phyloP scores from a whole-genome alignment of 805 yeast species.

The Teunomyces stri region DNA sequence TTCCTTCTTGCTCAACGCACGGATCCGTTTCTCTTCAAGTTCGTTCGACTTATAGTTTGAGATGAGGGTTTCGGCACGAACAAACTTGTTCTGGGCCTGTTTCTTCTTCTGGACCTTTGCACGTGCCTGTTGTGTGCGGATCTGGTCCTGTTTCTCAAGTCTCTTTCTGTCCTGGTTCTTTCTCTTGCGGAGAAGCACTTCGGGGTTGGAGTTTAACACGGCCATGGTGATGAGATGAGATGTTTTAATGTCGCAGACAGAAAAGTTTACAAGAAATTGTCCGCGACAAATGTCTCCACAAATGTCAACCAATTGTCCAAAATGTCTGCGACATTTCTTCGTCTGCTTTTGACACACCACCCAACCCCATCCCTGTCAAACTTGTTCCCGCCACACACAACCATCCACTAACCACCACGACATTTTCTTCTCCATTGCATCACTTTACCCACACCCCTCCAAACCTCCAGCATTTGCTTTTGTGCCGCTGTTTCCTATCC shows the following conservation, averaged over 20 bases:
- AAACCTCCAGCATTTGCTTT: background rate
- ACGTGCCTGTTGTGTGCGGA: slow-evolving; percentile 48
- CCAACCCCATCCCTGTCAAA: background rate
- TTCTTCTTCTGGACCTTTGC: slow-evolving; percentile 41
- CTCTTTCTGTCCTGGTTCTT: slow-evolving; percentile 74
- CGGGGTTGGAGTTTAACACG: slow-evolving; percentile 67
- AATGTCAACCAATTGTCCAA: too few relatives aligned
- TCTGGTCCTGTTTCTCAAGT: slow-evolving; percentile 68
- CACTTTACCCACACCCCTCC: too few relatives aligned
- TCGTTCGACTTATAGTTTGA: slow-evolving; percentile 62
- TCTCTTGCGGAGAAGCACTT: slow-evolving; percentile 72
- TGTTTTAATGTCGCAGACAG: slow-evolving; percentile 2
- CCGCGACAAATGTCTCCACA: too few relatives aligned
- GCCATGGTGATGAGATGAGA: slow-evolving; percentile 29
- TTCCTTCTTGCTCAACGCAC: slow-evolving; percentile 51
- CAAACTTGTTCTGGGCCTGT: slow-evolving; percentile 49
- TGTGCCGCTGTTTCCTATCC: too few relatives aligned
- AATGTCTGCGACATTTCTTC: background rate
- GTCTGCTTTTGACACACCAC: too few relatives aligned
- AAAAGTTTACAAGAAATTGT: too few relatives aligned
- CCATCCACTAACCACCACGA: background rate
- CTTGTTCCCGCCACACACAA: background rate
- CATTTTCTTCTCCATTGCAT: too few relatives aligned
- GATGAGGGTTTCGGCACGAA: slow-evolving; percentile 73
- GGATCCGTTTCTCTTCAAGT: slow-evolving; percentile 67